Conservation (phyloP, 345 rosid genomes). For the Trapa bicornis region DNA sequence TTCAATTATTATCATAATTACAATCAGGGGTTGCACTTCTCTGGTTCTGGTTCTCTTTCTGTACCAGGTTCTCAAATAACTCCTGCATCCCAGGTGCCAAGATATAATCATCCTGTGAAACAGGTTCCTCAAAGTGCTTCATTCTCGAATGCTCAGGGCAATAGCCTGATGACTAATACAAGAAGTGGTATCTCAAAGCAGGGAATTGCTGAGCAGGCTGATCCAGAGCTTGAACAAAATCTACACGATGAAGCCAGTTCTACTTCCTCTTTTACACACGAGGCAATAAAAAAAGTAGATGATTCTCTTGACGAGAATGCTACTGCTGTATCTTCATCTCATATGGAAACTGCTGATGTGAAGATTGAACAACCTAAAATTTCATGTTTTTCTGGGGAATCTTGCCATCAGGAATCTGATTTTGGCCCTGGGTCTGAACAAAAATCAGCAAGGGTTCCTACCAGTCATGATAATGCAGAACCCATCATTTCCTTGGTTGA, state of each 20-base stretch:
- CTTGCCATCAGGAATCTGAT: background rate
- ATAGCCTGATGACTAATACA: slow-evolving; percentile 23
- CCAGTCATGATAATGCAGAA: background rate
- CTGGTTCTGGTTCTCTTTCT: slow-evolving; percentile 41
- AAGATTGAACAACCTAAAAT: slow-evolving; percentile 32
- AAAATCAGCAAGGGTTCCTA: background rate
- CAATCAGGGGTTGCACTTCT: slow-evolving; percentile 27
- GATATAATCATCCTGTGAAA: slow-evolving; percentile 35
- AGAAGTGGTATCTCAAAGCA: slow-evolving; percentile 28
- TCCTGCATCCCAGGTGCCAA: slow-evolving; percentile 49
- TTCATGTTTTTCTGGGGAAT: slow-evolving; percentile 14
- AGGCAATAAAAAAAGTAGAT: slow-evolving; percentile 38
- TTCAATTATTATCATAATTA: slow-evolving; percentile 41
- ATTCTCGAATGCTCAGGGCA: slow-evolving; percentile 30
- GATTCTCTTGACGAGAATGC: slow-evolving; percentile 31
- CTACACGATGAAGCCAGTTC: slow-evolving; percentile 15
- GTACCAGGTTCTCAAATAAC: slow-evolving; percentile 43
- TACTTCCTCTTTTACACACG: slow-evolving; percentile 29
- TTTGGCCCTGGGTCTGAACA: slow-evolving; percentile 1
- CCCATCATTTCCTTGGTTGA: slow-evolving; percentile 13
- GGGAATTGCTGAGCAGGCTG: slow-evolving; percentile 23
- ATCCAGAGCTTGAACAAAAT: slow-evolving; percentile 20
- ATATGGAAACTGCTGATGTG: slow-evolving; percentile 21
- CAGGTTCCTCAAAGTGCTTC: slow-evolving; percentile 57
- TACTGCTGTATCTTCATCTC: slow-evolving; percentile 15